Evolutionary conservation across 345 rosid species (phyloP).

Genomic region (Eucalyptus polybractea): DNA sequence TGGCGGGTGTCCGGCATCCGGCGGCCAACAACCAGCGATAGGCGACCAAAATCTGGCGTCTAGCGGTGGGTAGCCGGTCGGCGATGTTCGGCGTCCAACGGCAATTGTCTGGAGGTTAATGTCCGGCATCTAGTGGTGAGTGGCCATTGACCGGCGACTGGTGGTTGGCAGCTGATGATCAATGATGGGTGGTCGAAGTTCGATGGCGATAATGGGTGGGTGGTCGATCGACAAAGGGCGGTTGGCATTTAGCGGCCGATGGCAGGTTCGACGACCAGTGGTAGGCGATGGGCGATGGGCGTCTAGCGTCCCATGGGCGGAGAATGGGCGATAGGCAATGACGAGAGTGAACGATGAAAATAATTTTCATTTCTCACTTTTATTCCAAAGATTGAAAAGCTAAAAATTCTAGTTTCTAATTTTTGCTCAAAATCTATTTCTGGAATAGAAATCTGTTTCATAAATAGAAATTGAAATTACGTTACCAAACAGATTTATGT

Average conservation of each 20-base stretch:
- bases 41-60: rapidly evolving
- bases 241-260: rapidly evolving
- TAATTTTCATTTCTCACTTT: too few relatives aligned
- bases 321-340: rapidly evolving
- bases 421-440: rapidly evolving
- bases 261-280: rapidly evolving
- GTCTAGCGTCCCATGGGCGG: rapidly evolving
- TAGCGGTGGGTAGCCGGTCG: rapidly evolving
- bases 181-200: rapidly evolving
- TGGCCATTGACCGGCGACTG: rapidly evolving
- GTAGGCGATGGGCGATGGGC: rapidly evolving
- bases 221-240: rapidly evolving
- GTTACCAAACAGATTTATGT: rapidly evolving
- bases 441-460: rapidly evolving
- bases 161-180: rapidly evolving
- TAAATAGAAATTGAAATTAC: rapidly evolving
- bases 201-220: rapidly evolving
- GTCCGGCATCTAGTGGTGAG: rapidly evolving
- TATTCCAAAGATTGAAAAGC: too few relatives aligned
- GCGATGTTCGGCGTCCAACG: rapidly evolving
- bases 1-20: rapidly evolving
- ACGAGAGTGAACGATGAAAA: rapidly evolving
- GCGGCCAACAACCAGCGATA: rapidly evolving
- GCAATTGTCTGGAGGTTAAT: rapidly evolving
- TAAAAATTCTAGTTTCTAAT: too few relatives aligned